Evolutionary conservation across 164 flowering plant species (phyloP).

Genomic region (Magnolia changhungtana): DNA sequence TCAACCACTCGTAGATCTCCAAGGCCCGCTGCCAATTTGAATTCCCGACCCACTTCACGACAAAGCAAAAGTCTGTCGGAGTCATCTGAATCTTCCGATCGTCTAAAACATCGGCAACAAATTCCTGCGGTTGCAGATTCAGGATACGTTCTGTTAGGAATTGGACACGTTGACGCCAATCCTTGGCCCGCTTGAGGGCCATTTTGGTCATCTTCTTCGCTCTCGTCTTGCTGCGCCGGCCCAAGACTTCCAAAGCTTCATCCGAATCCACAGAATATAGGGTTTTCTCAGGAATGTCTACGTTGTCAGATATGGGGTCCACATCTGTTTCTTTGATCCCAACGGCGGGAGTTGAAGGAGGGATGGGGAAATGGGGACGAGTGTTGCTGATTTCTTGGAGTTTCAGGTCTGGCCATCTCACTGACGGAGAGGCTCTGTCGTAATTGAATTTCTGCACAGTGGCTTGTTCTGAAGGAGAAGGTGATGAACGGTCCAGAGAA

Average conservation of each 20-base stretch:
- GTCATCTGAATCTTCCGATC: slow-evolving; percentile 73
- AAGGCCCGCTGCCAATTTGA: slow-evolving; percentile 81
- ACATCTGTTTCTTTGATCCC: slow-evolving; percentile 8
- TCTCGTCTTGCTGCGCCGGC: slow-evolving; percentile 49
- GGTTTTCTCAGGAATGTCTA: slow-evolving; percentile 6
- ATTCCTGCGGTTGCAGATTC: slow-evolving; percentile 47
- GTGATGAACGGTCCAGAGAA: neutral
- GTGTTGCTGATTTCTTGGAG: slow-evolving; percentile 9
- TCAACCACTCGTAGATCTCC: slow-evolving; percentile 94
- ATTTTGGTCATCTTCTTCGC: slow-evolving; percentile 78
- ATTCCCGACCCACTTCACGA: slow-evolving; percentile 84
- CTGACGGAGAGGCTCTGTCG: slow-evolving; percentile 71
- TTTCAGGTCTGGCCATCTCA: slow-evolving; percentile 83
- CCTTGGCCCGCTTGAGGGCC: slow-evolving; percentile 78
- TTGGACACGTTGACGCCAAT: slow-evolving; percentile 82
- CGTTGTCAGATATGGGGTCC: neutral
- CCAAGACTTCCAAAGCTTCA: slow-evolving; percentile 41
- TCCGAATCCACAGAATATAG: slow-evolving; percentile 17
- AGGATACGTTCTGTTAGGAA: slow-evolving; percentile 63
- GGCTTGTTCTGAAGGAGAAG: slow-evolving; percentile 5
- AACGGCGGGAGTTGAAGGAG: slow-evolving; percentile 11
- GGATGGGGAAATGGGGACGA: neutral
- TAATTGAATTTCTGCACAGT: slow-evolving; percentile 44
- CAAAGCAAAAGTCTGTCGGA: slow-evolving; percentile 82
- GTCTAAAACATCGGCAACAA: slow-evolving; percentile 87